phyloP scores from a whole-genome alignment of 129 eudicot species.

The Helianthus tuberosus region DNA sequence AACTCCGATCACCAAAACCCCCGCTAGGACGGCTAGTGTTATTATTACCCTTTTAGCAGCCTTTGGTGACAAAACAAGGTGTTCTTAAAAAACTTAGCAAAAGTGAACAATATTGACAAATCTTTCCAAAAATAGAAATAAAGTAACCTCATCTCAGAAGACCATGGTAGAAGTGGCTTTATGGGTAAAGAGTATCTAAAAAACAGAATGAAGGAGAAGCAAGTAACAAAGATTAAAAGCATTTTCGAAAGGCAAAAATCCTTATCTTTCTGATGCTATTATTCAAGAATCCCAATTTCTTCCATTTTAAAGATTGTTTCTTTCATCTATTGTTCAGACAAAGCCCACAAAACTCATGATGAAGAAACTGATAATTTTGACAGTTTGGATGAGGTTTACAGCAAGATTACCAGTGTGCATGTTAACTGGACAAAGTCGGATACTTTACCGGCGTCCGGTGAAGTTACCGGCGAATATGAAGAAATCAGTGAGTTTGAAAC shows the following conservation, averaged over 20 bases:
- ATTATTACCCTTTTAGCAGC: constrained; percentile 18
- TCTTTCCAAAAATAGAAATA: constrained; percentile 66
- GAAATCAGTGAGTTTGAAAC: too few species aligned
- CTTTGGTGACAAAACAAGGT: constrained; percentile 38
- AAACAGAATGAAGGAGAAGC: constrained; percentile 69
- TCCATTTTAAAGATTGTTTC: background rate
- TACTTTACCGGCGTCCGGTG: too few species aligned
- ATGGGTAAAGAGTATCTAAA: constrained; percentile 63
- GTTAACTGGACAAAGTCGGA: too few species aligned
- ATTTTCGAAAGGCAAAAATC: constrained; percentile 31
- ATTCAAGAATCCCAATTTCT: background rate
- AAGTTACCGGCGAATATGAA: too few species aligned
- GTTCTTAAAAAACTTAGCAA: constrained; percentile 38
- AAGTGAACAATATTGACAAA: constrained; percentile 35
- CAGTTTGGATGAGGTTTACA: too few species aligned
- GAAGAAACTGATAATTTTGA: too few species aligned
- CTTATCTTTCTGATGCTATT: constrained; percentile 12
- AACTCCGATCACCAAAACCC: too few species aligned
- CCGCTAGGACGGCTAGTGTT: too few species aligned
- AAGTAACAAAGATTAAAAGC: constrained; percentile 72
- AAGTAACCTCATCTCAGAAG: constrained; percentile 57
- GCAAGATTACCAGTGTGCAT: too few species aligned
- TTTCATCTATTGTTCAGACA: constrained; percentile 41
- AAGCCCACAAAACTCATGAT: too few species aligned
- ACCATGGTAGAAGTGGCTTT: constrained; percentile 78